A percentile compares a stretch with the other conserved stretches of the same genome.
Conservation (phyloP, 2,329 filamentous ascomycete genomes). For the Colletotrichum liaoningense region DNA sequence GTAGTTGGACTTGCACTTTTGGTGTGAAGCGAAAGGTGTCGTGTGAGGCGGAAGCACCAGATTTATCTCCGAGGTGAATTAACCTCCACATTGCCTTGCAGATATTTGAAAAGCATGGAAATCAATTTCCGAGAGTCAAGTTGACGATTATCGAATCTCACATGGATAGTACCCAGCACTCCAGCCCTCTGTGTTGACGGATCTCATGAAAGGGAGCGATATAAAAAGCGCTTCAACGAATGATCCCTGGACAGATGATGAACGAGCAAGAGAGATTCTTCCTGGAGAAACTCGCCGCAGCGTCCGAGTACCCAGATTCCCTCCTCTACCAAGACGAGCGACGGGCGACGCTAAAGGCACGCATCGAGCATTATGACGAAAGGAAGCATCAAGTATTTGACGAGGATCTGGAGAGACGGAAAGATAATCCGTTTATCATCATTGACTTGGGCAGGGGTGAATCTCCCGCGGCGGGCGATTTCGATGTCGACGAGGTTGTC, state of each 20-base stretch:
- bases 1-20: neutral
- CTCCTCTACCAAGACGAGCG: neutral
- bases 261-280: neutral
- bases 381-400: conserved; percentile 10
- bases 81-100: neutral
- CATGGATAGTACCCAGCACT: too few relatives aligned
- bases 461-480: neutral
- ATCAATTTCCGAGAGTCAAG: too few relatives aligned
- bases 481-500: neutral
- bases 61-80: neutral
- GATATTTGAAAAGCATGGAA: too few relatives aligned
- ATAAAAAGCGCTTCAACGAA: neutral
- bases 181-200: too few relatives aligned
- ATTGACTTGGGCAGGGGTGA: conserved; percentile 6
- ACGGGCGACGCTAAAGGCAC: neutral
- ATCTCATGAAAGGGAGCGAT: too few relatives aligned
- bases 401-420: neutral
- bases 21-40: neutral
- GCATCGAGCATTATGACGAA: conserved; percentile 9
- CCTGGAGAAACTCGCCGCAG: conserved; percentile 10
- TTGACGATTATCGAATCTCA: too few relatives aligned
- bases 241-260: neutral
- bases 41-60: neutral
- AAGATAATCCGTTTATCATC: conserved; percentile 6
- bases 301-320: conserved; percentile 21